Percentiles rank a stretch among this genome's conserved stretches.
Evolutionary conservation across 2,329 filamentous ascomycete genomes (phyloP).

Genomic region (Geosmithia putterillii): DNA sequence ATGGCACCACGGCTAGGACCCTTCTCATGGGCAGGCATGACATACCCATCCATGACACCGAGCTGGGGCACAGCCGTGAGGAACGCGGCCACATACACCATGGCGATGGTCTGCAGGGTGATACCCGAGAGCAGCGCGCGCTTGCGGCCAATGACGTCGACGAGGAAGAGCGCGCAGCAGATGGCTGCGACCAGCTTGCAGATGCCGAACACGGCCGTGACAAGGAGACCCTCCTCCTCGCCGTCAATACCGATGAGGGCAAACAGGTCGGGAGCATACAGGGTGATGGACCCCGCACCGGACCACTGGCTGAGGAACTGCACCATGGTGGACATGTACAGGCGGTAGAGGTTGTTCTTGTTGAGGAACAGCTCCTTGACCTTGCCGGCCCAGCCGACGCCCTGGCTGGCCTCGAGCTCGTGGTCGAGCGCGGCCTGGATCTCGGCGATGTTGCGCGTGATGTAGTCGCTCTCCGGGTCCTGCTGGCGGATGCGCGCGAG

Average conservation of each 20-base stretch:
- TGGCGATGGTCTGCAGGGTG: conserved; percentile 43
- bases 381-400: conserved; percentile 50
- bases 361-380: conserved; percentile 57
- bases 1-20: conserved; percentile 54
- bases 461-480: conserved; percentile 44
- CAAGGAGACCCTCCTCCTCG: conserved; percentile 54
- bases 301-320: conserved; percentile 67
- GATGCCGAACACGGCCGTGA: conserved; percentile 65
- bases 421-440: conserved; percentile 56
- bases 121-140: conserved; percentile 50
- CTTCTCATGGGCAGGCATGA: conserved; percentile 27
- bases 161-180: conserved; percentile 63
- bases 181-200: conserved; percentile 59
- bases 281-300: conserved; percentile 60
- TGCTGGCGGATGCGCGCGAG: conserved; percentile 49
- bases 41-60: conserved; percentile 17
- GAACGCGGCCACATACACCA: conserved; percentile 51
- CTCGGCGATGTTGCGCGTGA: conserved; percentile 46
- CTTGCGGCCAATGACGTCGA: conserved; percentile 69
- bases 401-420: conserved; percentile 59
- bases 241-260: conserved; percentile 58
- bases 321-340: conserved; percentile 55
- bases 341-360: conserved; percentile 58
- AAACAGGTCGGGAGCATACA: conserved; percentile 67
- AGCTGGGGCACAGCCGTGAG: conserved; percentile 49